These are phyloP conservation scores for Pestalotiopsis sp. DNA, from an alignment of 2,329 filamentous ascomycete genomes.

Conservation along the genomic window DNA sequence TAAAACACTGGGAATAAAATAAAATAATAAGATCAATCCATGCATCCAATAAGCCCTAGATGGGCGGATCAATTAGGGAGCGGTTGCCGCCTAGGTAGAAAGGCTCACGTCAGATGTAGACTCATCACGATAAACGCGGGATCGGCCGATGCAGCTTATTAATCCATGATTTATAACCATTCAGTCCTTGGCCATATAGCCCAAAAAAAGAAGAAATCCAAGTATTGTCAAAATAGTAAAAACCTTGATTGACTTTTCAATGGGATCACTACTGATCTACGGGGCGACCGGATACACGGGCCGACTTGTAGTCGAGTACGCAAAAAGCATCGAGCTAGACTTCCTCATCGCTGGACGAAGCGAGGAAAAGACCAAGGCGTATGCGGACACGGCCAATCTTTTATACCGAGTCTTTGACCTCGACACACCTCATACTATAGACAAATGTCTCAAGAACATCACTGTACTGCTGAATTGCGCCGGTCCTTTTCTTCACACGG, in stretches of 20 bases:
- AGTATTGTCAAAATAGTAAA: not conserved
- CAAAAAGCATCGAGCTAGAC: constrained; percentile 14
- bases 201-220: too few species aligned
- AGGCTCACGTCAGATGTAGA: not conserved
- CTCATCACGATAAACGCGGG: not conserved
- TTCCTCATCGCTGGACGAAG: constrained; percentile 18
- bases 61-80: not conserved
- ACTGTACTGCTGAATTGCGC: constrained; percentile 25
- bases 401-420: constrained; percentile 17
- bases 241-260: not conserved
- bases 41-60: not conserved
- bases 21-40: not conserved
- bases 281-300: constrained; percentile 26
- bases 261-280: constrained; percentile 21
- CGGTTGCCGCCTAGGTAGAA: not conserved
- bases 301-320: constrained; percentile 20
- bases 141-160: not conserved
- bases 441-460: not conserved
- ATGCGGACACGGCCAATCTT: not conserved
- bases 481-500: constrained; percentile 22
- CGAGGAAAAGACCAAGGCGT: not conserved
- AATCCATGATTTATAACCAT: not conserved
- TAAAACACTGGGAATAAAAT: not conserved
- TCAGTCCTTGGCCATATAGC: not conserved
- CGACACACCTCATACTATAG: not conserved